These are phyloP conservation scores for Medicago ruthenica DNA, from an alignment of 306 rosid genomes.

Conservation along the genomic window DNA sequence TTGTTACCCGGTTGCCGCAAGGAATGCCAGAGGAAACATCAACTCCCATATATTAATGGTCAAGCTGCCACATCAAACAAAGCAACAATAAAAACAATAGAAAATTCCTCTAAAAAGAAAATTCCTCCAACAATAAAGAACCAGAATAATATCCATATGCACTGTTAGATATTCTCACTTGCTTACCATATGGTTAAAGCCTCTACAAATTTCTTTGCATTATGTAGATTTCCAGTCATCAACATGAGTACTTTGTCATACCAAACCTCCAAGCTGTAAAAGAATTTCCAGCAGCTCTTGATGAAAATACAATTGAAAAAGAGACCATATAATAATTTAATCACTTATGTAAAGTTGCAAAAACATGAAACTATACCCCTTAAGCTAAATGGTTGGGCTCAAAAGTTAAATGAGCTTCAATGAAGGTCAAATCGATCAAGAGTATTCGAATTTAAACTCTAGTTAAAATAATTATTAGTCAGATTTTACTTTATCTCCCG, in stretches of 20 bases:
- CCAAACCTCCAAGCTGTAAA: slow-evolving; percentile 80
- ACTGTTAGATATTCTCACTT: neutral
- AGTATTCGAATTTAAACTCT: too few species aligned
- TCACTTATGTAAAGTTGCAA: neutral
- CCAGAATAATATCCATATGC: neutral
- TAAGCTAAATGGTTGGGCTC: too few species aligned
- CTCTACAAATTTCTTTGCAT: slow-evolving; percentile 75
- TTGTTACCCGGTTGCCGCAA: slow-evolving; percentile 75
- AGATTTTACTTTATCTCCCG: too few species aligned
- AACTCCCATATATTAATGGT: slow-evolving; percentile 71
- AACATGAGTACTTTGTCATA: slow-evolving; percentile 68
- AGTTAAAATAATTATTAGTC: too few species aligned
- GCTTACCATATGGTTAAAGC: slow-evolving; percentile 80
- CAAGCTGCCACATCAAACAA: slow-evolving; percentile 60
- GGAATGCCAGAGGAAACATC: slow-evolving; percentile 83
- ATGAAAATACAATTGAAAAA: neutral
- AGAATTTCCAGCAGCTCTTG: neutral
- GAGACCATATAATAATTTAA: neutral
- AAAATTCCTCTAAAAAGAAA: neutral
- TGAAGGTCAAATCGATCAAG: too few species aligned
- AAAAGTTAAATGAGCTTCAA: too few species aligned
- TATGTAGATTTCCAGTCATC: slow-evolving; percentile 74
- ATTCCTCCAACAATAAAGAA: neutral
- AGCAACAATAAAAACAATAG: neutral
- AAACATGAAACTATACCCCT: neutral